Conservation (phyloP, 768 basidiomycete genomes). For the Chalciporus pseudorubinellus region DNA sequence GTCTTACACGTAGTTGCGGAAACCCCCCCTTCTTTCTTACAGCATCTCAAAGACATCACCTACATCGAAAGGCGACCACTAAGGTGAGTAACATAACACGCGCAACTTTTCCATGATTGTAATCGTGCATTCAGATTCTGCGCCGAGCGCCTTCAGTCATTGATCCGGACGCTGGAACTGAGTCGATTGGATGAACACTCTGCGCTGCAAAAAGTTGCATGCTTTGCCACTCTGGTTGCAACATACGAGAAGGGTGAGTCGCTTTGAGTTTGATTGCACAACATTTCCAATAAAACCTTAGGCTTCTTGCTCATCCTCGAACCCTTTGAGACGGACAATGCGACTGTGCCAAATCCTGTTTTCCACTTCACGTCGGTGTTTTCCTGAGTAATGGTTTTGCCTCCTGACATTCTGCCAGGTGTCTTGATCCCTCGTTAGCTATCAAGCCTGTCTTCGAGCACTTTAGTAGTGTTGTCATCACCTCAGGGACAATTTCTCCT, state of each 20-base stretch:
- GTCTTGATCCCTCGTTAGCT: constrained; percentile 94
- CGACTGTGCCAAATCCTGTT: constrained; percentile 97
- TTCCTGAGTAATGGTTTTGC: neutral
- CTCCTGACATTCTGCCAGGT: constrained; percentile 48
- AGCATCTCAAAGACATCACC: constrained; percentile 98
- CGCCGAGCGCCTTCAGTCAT: constrained; percentile 90
- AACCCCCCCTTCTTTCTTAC: constrained; percentile 93
- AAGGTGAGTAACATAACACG: constrained; percentile 49
- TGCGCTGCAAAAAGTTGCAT: constrained; percentile 91
- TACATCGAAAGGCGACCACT: constrained; percentile 94
- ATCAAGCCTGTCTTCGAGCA: constrained; percentile 98
- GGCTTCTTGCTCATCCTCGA: constrained; percentile 97
- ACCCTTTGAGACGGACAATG: constrained; percentile 97
- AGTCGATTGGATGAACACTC: constrained; percentile 88
- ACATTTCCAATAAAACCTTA: constrained; percentile 26
- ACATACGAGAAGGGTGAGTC: constrained; percentile 92
- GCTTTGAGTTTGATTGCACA: neutral
- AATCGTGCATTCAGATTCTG: constrained; percentile 66
- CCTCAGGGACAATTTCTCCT: constrained; percentile 97
- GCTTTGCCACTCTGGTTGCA: constrained; percentile 93
- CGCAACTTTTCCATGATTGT: neutral
- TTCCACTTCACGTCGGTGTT: constrained; percentile 90
- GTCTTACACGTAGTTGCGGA: constrained; percentile 99
- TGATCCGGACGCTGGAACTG: constrained; percentile 89
- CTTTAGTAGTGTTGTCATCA: constrained; percentile 97